Evolutionary conservation across 805 yeast genomes (phyloP).

Genomic region (Wickerhamomyces pijperi): DNA sequence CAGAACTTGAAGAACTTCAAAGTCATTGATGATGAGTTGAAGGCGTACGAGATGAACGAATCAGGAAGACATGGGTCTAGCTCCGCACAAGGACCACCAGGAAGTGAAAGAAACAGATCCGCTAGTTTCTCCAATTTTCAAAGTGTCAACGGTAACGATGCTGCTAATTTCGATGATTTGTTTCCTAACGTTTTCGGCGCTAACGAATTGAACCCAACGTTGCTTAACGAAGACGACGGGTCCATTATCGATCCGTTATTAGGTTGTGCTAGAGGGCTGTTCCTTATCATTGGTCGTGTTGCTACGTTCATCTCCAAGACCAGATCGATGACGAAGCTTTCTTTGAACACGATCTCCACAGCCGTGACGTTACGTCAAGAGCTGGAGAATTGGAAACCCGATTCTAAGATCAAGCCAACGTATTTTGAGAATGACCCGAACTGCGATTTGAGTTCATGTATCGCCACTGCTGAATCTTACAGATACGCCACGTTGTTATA

Average conservation of each 20-base stretch:
- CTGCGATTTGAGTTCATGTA: constrained; percentile 48
- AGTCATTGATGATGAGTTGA: constrained; percentile 1
- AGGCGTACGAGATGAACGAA: not conserved
- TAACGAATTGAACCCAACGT: constrained; percentile 2
- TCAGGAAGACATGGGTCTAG: not conserved
- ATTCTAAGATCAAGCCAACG: constrained; percentile 18
- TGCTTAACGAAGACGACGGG: not conserved
- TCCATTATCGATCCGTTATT: constrained; percentile 44
- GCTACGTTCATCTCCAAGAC: constrained; percentile 44
- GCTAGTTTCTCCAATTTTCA: not conserved
- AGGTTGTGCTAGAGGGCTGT: constrained; percentile 57
- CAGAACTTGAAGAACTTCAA: constrained; percentile 6
- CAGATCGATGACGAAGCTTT: constrained; percentile 28
- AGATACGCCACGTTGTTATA: constrained; percentile 47
- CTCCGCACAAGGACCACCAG: too few species aligned
- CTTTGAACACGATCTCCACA: constrained; percentile 35
- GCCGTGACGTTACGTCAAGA: constrained; percentile 46
- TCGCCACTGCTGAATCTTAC: constrained; percentile 65
- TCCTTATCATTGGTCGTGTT: constrained; percentile 53
- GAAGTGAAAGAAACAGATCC: not conserved
- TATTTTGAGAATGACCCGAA: constrained; percentile 30
- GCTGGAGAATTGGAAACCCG: constrained; percentile 47
- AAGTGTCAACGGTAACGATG: not conserved
- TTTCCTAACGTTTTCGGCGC: constrained; percentile 4
- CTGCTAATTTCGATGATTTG: constrained; percentile 8